Conservation (phyloP, 2,329 filamentous ascomycete genomes). For the Neocucurbitaria cava region DNA sequence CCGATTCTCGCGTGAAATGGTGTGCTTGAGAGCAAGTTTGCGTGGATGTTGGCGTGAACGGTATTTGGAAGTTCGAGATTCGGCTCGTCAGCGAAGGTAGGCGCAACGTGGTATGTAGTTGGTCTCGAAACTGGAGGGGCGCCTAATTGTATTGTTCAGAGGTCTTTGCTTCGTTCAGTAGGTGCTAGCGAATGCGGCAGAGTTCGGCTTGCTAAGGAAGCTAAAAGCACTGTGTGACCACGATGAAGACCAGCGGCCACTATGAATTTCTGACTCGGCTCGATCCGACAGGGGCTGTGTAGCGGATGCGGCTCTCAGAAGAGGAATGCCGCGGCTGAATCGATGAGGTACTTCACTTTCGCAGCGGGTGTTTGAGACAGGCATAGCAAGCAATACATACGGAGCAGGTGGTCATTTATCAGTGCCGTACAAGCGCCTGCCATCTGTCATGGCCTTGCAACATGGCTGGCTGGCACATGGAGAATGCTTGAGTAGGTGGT, state of each 20-base stretch:
- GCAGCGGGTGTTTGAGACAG: constrained; percentile 9
- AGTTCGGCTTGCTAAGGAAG: constrained; percentile 20
- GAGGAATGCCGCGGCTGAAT: constrained; percentile 1
- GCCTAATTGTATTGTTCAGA: constrained; percentile 15
- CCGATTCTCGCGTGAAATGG: not conserved
- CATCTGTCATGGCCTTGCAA: constrained; percentile 8
- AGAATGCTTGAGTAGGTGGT: constrained; percentile 6
- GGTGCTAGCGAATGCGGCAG: constrained; percentile 24
- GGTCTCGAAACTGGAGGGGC: constrained; percentile 13
- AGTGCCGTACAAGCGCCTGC: constrained; percentile 6
- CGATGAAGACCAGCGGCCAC: constrained; percentile 15
- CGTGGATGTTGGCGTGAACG: not conserved
- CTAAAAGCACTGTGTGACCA: constrained; percentile 18
- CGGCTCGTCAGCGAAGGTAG: constrained; percentile 8
- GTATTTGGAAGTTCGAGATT: constrained; percentile 5
- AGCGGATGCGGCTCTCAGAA: constrained; percentile 12
- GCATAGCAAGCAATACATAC: constrained; percentile 2
- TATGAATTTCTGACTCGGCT: constrained; percentile 20
- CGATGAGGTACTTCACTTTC: constrained; percentile 1
- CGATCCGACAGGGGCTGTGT: constrained; percentile 14
- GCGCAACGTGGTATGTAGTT: constrained; percentile 19
- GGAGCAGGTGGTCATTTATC: constrained; percentile 6
- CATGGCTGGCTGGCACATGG: not conserved
- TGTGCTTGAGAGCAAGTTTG: not conserved
- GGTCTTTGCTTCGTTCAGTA: constrained; percentile 17